Percentiles rank a stretch among this genome's conserved stretches.
Conservation (phyloP, 192 early-diverging fungal species). For the Linnemannia elongata region DNA sequence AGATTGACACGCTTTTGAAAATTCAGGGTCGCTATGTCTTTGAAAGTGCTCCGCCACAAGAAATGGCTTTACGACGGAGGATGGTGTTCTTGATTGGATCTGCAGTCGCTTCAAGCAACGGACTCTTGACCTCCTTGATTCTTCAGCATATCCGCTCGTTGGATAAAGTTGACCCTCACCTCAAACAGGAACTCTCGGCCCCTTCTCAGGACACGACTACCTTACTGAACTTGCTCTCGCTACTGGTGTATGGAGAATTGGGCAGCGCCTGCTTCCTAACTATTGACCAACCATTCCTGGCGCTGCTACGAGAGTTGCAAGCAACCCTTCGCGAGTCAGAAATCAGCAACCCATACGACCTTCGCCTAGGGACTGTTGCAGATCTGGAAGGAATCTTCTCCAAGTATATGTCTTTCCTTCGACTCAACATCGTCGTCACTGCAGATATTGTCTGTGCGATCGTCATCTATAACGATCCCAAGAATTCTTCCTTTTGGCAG, state of each 20-base stretch:
- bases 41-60: constrained; percentile 3
- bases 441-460: constrained; percentile 33
- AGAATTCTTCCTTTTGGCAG: constrained; percentile 2
- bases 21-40: constrained; percentile 14
- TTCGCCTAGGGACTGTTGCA: background rate
- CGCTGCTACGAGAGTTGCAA: background rate
- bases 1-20: background rate
- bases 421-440: constrained; percentile 4
- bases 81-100: constrained; percentile 16
- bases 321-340: background rate
- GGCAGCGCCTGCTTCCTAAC: no score
- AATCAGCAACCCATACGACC: background rate
- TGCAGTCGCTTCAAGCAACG: constrained; percentile 5
- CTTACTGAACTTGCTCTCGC: background rate
- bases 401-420: background rate
- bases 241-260: background rate
- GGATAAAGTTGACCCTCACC: background rate
- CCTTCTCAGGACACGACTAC: background rate
- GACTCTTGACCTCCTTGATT: background rate
- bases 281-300: background rate
- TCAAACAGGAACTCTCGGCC: background rate
- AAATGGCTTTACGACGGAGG: constrained; percentile 3
- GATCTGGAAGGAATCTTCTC: background rate
- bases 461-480: background rate
- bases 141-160: background rate